Evolutionary conservation across 2,329 filamentous ascomycete species (phyloP).

Genomic region (Aurifilum marmelostoma): DNA sequence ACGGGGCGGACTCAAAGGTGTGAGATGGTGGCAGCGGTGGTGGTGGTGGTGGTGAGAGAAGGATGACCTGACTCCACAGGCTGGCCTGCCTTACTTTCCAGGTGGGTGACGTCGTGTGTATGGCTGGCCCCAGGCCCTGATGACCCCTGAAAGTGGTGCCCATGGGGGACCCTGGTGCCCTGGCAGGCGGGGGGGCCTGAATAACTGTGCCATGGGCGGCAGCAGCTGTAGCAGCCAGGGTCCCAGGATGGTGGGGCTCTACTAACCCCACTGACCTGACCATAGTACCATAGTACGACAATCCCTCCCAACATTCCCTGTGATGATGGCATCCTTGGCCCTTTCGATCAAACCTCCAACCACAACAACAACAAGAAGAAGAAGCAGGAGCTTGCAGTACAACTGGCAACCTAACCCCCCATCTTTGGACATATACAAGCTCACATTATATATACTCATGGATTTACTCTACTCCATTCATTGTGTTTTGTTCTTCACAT

Average conservation of each 20-base stretch:
- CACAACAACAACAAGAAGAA: background rate
- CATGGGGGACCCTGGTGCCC: background rate
- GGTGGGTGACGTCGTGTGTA: conserved; percentile 10
- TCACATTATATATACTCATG: background rate
- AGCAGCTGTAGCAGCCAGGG: background rate
- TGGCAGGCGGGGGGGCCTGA: background rate
- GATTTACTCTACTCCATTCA: background rate
- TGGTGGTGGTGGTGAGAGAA: background rate
- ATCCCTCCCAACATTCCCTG: background rate
- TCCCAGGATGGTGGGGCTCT: conserved; percentile 1
- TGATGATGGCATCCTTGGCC: conserved; percentile 16
- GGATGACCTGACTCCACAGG: conserved; percentile 4
- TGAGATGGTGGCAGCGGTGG: too few relatives aligned
- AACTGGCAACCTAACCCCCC: background rate
- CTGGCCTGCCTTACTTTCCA: background rate
- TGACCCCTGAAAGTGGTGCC: background rate
- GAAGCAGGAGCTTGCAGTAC: background rate
- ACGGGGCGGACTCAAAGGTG: background rate
- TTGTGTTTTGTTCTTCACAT: background rate
- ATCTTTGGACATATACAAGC: background rate
- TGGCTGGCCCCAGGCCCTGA: background rate
- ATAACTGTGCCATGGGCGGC: background rate
- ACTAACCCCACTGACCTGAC: background rate
- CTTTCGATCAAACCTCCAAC: background rate
- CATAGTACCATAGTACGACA: too few relatives aligned